Evolutionary conservation across 345 rosid genomes (phyloP), one percentile per base, ranked within the genome.

Genomic region (Pelargonium nanum): DNA sequence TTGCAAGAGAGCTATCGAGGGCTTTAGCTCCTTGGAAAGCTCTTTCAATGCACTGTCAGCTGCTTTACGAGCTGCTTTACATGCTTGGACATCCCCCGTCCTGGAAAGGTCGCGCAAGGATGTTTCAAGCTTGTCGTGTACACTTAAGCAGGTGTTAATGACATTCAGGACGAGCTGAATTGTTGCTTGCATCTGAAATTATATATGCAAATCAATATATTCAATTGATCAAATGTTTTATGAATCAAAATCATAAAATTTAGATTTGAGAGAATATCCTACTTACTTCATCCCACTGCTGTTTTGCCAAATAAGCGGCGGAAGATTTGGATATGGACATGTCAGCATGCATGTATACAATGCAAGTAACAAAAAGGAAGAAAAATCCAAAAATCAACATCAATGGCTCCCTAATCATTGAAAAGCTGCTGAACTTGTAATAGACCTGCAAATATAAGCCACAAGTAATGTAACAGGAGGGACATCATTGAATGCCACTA

Each of bases 321-420:
- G 99, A 94, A 48, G 89, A 88, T 80, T 88, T 90, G 70, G 99
- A 94, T 75, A 94, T 90, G 66, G 96, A 83, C 72, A 85, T 65
- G 79, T 94, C 97, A 63, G 85, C 85, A 40, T 79, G 95, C 66
- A 79, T 72, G 50, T 79, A 94, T n/a, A 80, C 70, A 53, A 83
- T 82, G 74, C 97, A 85, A 24, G 89, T 73, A 64, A 86, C 71
- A 69, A 94, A 88, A 56, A 94, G 70, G 75, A 75, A 62, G 75
- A 88, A 84, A 69, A 90, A 80, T 53, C 97, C 99, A 50, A 72
- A 70, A 65, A 94, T 74, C 70, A 94, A 69, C 95, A 94, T 94
- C 63, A 94, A 72, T 53, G 97, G 97, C 81, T 94, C 96, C 65
- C 73, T 81, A 21, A 90, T 87, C 76, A 90, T 87, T 5, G 85